These are phyloP conservation scores for Trichoderma orchidacearum DNA, from an alignment of 495 filamentous ascomycete species.

Conservation along the genomic window DNA sequence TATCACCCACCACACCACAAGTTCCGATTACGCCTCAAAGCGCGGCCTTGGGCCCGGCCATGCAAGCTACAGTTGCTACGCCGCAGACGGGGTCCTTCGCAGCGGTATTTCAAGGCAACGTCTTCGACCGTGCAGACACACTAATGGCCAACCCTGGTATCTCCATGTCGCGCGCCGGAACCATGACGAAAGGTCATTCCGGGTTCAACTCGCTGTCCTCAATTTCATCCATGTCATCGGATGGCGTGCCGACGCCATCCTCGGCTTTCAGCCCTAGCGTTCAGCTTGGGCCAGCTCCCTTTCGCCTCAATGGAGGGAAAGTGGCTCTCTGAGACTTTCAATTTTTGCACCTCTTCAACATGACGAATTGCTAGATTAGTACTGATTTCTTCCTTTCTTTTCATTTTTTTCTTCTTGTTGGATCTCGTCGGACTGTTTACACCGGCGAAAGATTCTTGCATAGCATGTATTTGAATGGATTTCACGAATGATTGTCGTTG, in stretches of 20 bases:
- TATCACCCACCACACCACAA: slow-evolving; percentile 8
- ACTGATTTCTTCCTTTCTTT: background rate
- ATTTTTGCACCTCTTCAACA: background rate
- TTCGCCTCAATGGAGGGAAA: background rate
- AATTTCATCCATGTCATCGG: slow-evolving; percentile 9
- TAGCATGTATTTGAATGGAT: background rate
- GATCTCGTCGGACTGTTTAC: background rate
- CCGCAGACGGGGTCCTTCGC: slow-evolving; percentile 54
- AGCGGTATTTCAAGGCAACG: slow-evolving; percentile 51
- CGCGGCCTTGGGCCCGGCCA: slow-evolving; percentile 68
- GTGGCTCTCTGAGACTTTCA: background rate
- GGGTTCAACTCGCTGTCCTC: slow-evolving; percentile 22
- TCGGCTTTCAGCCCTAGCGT: slow-evolving; percentile 26
- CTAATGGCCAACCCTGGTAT: slow-evolving; percentile 45
- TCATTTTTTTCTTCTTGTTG: background rate
- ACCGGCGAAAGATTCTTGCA: background rate
- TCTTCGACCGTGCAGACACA: slow-evolving; percentile 63
- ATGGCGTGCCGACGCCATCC: slow-evolving; percentile 14
- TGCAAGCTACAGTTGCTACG: slow-evolving; percentile 77
- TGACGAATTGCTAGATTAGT: background rate
- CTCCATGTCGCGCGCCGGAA: slow-evolving; percentile 26
- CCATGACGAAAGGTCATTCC: slow-evolving; percentile 23
- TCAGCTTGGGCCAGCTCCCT: background rate
- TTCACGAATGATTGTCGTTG: background rate
- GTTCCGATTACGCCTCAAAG: slow-evolving; percentile 52